Evolutionary conservation across 164 flowering plant species (phyloP), one percentile per base, ranked within the genome.

Genomic region (Kalanchoe fedtschenkoi): DNA sequence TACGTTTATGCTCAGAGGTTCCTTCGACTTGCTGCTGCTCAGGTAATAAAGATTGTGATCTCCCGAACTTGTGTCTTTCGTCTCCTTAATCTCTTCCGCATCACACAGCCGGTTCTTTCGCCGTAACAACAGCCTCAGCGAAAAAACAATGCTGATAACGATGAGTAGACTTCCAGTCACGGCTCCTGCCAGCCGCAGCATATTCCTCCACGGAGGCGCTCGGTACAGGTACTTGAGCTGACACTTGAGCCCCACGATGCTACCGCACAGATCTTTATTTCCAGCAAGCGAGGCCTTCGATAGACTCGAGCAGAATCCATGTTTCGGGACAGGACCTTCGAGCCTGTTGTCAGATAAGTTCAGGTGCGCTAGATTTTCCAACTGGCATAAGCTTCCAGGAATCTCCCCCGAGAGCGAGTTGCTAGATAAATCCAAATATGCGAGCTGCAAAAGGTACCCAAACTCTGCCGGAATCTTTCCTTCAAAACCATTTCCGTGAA

Each of bases 1-100:
- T 1, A 88, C 58, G 41, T 84, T 84, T 59, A 88, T 88, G 77
- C 96, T 88, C n/a, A 83, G 66, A 24, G 89, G 89, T 68, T 84
- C 91, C 69, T 77, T 81, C 13, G 86, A 84, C 61, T 80, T 66
- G 75, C 88, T 81, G 76, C 87, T 80, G 42, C 82, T 77, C 37
- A 77, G 67, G 66, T 77, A 79, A 69, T 77, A 78, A 5, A 85
- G 74, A 46, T 80, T 77, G 26, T 67, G 80, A 64, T 79, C 78
- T 0, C 43, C 60, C 5, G 76, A 81, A 42, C 79, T 68, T 57
- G 71, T 81, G 28, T 75, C 8, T 38, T 77, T 79, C 65, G 83
- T 72, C 37, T 81, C 83, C 43, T 79, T 79, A 8, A 55, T 34
- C 6, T 72, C 78, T 22, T 68, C 72, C 0, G 63, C 26, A 46